Conservation (phyloP, 371 early-diverging fungal species). For the Syncephalastrum sp. region DNA sequence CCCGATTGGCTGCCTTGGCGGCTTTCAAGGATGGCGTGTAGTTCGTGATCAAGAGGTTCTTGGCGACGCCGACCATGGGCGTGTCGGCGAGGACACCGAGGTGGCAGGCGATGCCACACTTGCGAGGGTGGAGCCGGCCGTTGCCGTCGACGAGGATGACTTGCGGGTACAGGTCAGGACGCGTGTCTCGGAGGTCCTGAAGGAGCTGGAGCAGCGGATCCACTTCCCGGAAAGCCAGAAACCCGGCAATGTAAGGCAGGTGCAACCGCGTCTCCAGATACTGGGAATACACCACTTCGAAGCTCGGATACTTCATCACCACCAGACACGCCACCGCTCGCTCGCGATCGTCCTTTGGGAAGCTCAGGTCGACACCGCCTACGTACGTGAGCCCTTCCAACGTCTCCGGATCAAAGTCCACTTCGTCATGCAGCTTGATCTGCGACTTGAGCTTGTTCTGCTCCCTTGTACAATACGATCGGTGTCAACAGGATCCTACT, state of each 20-base stretch:
- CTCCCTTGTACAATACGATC: slow-evolving; percentile 6
- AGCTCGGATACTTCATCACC: slow-evolving; percentile 64
- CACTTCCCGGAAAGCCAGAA: slow-evolving; percentile 88
- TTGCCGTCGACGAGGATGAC: slow-evolving; percentile 89
- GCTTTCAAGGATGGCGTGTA: slow-evolving; percentile 26
- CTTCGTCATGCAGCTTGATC: slow-evolving; percentile 13
- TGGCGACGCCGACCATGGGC: slow-evolving; percentile 86
- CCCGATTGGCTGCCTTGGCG: slow-evolving; percentile 23
- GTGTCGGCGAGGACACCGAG: slow-evolving; percentile 71
- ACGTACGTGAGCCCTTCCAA: slow-evolving; percentile 57
- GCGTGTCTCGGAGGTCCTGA: slow-evolving; percentile 35
- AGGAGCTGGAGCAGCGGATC: slow-evolving; percentile 60
- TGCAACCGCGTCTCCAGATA: slow-evolving; percentile 56
- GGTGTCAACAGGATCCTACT: not conserved
- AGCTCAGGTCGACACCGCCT: slow-evolving; percentile 87
- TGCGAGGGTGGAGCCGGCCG: slow-evolving; percentile 83
- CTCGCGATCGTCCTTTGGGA: slow-evolving; percentile 57
- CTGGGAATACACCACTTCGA: slow-evolving; percentile 57
- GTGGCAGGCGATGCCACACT: slow-evolving; percentile 89
- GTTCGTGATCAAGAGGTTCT: slow-evolving; percentile 79
- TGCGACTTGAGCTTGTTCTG: slow-evolving; percentile 14
- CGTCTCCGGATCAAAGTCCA: slow-evolving; percentile 24
- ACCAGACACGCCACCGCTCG: slow-evolving; percentile 76
- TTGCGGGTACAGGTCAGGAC: slow-evolving; percentile 69
- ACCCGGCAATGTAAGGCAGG: slow-evolving; percentile 84